These are phyloP conservation scores for Helichrysum umbraculigerum DNA, from an alignment of 129 eudicot genomes.

Conservation along the genomic window DNA sequence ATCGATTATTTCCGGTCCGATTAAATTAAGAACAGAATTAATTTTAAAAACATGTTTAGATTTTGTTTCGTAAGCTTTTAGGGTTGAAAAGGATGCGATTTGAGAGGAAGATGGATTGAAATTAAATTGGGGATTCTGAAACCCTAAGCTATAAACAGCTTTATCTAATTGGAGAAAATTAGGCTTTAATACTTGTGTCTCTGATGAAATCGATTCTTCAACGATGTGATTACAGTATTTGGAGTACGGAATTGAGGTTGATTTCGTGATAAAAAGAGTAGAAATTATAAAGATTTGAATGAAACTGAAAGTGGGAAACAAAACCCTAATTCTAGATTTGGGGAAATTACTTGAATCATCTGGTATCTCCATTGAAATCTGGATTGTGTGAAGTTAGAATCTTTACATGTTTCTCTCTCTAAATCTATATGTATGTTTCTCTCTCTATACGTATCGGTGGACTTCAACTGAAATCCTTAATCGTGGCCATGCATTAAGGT, in stretches of 20 bases:
- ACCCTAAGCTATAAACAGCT: constrained; percentile 39
- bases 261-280: constrained; percentile 24
- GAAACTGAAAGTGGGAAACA: constrained; percentile 8
- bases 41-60: constrained; percentile 23
- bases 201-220: constrained; percentile 34
- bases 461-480: no score
- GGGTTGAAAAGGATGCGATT: constrained; percentile 34
- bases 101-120: constrained; percentile 25
- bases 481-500: no score
- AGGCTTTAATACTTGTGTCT: neutral
- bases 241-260: constrained; percentile 45
- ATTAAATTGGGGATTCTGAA: constrained; percentile 38
- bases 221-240: constrained; percentile 50
- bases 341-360: no score
- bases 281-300: constrained; percentile 31
- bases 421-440: no score
- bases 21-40: constrained; percentile 15
- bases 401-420: no score
- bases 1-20: constrained; percentile 18
- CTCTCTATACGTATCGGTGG: no score
- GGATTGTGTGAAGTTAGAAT: no score
- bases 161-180: constrained; percentile 29
- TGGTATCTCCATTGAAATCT: no score
- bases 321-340: constrained; percentile 28
- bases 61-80: constrained; percentile 39